Conservation (phyloP, 176 grass and related monocot species). For the Puya raimondii region DNA sequence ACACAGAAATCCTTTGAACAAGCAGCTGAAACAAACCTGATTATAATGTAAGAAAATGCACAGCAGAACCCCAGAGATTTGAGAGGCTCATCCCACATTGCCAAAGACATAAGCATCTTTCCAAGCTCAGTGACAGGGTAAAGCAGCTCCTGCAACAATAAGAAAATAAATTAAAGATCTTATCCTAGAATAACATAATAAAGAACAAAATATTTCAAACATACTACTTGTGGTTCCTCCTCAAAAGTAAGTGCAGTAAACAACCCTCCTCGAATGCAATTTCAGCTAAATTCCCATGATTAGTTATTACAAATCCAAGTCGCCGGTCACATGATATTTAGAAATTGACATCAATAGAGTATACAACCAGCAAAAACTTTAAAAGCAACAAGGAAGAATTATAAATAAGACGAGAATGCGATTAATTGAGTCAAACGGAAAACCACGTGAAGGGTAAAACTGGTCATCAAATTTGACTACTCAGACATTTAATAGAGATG, state of each 20-base stretch:
- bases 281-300: too few relatives aligned
- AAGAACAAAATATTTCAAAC: background rate
- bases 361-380: background rate
- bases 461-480: too few relatives aligned
- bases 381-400: too few relatives aligned
- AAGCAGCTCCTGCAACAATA: constrained; percentile 59
- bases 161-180: constrained; percentile 5
- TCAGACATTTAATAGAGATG: too few relatives aligned
- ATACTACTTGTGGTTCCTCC: too few relatives aligned
- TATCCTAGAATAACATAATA: background rate
- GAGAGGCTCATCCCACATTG: constrained; percentile 75
- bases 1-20: background rate
- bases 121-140: constrained; percentile 59
- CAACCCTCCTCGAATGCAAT: too few relatives aligned
- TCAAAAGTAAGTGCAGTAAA: too few relatives aligned
- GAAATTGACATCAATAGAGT: background rate
- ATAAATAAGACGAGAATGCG: too few relatives aligned
- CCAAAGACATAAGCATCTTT: constrained; percentile 49
- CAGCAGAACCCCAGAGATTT: constrained; percentile 75
- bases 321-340: background rate
- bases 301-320: too few relatives aligned
- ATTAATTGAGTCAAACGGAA: too few relatives aligned
- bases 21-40: constrained; percentile 48
- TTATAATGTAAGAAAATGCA: constrained; percentile 51
- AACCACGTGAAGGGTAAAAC: too few relatives aligned